Percentiles rank a stretch among this genome's conserved stretches.
phyloP scores from a whole-genome alignment of 257 asterid genomes.

The Ajuga chamaepitys region DNA sequence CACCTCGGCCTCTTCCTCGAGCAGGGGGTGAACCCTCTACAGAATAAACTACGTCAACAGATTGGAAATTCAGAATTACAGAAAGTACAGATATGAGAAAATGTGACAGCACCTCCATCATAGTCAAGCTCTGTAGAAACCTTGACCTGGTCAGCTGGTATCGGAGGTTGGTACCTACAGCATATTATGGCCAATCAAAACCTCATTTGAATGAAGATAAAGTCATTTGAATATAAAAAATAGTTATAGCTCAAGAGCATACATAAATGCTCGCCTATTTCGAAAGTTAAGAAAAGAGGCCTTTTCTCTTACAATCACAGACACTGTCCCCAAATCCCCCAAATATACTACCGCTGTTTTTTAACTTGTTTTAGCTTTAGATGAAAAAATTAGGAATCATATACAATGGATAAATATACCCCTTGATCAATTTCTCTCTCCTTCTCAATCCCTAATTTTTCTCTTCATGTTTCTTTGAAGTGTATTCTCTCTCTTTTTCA shows the following conservation, averaged over 20 bases:
- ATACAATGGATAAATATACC: too few species aligned
- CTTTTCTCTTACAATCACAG: too few species aligned
- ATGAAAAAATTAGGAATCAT: too few species aligned
- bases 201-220: background rate
- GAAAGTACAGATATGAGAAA: background rate
- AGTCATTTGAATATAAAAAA: background rate
- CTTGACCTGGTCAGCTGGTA: slow-evolving; percentile 88
- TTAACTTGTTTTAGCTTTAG: too few species aligned
- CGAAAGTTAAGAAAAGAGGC: background rate
- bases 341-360: too few species aligned
- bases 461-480: too few species aligned
- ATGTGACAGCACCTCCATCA: slow-evolving; percentile 59
- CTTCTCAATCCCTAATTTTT: too few species aligned
- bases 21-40: slow-evolving; percentile 71
- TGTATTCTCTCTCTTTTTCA: too few species aligned
- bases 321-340: too few species aligned
- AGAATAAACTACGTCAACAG: slow-evolving; percentile 12
- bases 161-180: slow-evolving; percentile 78
- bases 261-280: background rate
- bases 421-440: too few species aligned
- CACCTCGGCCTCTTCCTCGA: slow-evolving; percentile 79
- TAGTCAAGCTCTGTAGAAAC: slow-evolving; percentile 54
- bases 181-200: background rate
- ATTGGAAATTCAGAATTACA: background rate
- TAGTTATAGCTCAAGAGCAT: background rate